These are phyloP conservation scores for Nemania sp. DNA, from an alignment of 2,329 filamentous ascomycete species.

Conservation along the genomic window DNA sequence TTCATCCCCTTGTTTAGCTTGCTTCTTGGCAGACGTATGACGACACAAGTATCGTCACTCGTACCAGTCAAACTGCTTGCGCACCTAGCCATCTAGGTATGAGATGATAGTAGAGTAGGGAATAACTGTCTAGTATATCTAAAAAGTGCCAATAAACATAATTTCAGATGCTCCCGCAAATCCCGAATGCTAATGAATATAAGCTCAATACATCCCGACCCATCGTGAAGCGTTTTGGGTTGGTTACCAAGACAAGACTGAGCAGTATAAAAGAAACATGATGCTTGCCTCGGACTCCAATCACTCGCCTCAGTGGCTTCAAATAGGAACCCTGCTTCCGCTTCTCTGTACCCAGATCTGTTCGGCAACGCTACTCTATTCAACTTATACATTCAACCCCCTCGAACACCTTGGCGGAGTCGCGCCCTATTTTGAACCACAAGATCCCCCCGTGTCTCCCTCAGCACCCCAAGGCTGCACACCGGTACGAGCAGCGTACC, in stretches of 20 bases:
- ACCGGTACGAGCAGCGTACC: conserved; percentile 64
- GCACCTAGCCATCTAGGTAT: too few species aligned
- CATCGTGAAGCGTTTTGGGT: not conserved
- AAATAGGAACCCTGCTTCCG: conserved; percentile 21
- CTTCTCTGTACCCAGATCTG: conserved; percentile 12
- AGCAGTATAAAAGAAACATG: conserved; percentile 7
- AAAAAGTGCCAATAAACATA: not conserved
- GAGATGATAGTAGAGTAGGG: too few species aligned
- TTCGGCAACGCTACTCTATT: conserved; percentile 53
- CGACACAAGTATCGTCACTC: conserved; percentile 8
- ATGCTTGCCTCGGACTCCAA: conserved; percentile 20
- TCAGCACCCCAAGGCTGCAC: conserved; percentile 63
- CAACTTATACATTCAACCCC: conserved; percentile 64
- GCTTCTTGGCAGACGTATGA: conserved; percentile 32
- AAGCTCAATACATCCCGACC: not conserved
- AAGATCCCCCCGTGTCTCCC: conserved; percentile 60
- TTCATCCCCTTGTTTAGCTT: conserved; percentile 19
- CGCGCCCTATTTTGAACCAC: conserved; percentile 68
- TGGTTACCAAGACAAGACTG: too few species aligned
- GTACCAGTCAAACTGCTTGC: not conserved
- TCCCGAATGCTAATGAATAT: not conserved
- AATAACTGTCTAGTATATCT: too few species aligned
- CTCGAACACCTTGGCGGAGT: conserved; percentile 68
- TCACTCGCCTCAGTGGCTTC: conserved; percentile 28
- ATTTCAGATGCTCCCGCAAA: too few species aligned